Evolutionary conservation across 2,329 filamentous ascomycete genomes (phyloP).

Genomic region (Spiromastix sp.): DNA sequence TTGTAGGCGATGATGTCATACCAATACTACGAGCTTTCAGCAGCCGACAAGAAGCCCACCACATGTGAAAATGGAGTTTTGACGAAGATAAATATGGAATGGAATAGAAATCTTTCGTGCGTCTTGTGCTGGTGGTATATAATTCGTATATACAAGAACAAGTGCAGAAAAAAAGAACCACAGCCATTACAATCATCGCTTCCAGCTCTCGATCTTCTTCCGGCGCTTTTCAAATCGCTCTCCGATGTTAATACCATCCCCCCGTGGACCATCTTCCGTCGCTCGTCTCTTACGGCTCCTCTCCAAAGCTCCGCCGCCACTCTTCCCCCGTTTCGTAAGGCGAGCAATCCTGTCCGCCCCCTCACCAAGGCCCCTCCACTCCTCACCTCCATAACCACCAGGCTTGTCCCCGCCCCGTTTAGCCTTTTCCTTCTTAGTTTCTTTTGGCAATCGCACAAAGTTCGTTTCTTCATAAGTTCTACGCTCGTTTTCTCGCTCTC

Average conservation of each 20-base stretch:
- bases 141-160: too few relatives aligned
- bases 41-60: too few relatives aligned
- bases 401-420: conserved; percentile 44
- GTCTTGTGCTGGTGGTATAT: too few relatives aligned
- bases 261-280: conserved; percentile 60
- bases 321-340: conserved; percentile 61
- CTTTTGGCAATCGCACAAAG: conserved; percentile 74
- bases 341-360: conserved; percentile 78
- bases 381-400: conserved; percentile 76
- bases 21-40: conserved; percentile 1
- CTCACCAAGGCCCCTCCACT: conserved; percentile 78
- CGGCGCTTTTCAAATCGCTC: conserved; percentile 42
- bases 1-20: conserved; percentile 2
- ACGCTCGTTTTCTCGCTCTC: conserved; percentile 66
- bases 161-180: background rate
- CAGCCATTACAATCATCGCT: conserved; percentile 12
- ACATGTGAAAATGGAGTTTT: too few relatives aligned
- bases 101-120: too few relatives aligned
- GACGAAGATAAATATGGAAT: too few relatives aligned
- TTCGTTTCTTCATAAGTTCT: conserved; percentile 86
- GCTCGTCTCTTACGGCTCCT: conserved; percentile 74
- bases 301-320: conserved; percentile 52
- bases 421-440: conserved; percentile 75
- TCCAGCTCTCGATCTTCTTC: conserved; percentile 35
- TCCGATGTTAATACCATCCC: conserved; percentile 56